Percentiles rank a stretch among this genome's conserved stretches.
Conservation (phyloP, 495 filamentous ascomycete species). For the Hypoxylon lienhwacheense region DNA sequence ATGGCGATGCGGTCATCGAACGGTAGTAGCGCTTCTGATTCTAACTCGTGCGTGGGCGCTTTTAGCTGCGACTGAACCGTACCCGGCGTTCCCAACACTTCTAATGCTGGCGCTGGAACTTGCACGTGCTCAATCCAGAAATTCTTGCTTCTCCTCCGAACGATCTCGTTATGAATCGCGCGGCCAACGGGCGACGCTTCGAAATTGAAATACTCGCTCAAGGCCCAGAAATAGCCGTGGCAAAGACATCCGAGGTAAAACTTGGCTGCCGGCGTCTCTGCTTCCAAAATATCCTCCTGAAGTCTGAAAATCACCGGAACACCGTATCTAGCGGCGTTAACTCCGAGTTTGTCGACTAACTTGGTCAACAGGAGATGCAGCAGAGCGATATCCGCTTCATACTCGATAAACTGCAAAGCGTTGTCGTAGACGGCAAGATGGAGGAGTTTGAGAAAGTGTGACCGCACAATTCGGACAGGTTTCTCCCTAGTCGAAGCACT, state of each 20-base stretch:
- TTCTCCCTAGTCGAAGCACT: slow-evolving; percentile 63
- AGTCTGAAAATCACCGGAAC: slow-evolving; percentile 86
- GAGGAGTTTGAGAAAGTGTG: slow-evolving; percentile 77
- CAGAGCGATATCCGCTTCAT: slow-evolving; percentile 70
- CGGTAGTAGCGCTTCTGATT: slow-evolving; percentile 62
- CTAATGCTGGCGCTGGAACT: slow-evolving; percentile 64
- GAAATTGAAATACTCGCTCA: slow-evolving; percentile 77
- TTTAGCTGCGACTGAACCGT: slow-evolving; percentile 48
- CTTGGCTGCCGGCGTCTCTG: slow-evolving; percentile 63
- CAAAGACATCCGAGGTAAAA: slow-evolving; percentile 79
- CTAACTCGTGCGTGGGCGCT: slow-evolving; percentile 53
- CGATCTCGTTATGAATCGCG: slow-evolving; percentile 73
- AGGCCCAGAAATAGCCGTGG: slow-evolving; percentile 80
- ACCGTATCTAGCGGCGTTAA: slow-evolving; percentile 77
- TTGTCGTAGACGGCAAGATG: slow-evolving; percentile 87
- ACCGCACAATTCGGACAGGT: slow-evolving; percentile 55
- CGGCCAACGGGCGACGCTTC: slow-evolving; percentile 65
- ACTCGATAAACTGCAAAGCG: slow-evolving; percentile 68
- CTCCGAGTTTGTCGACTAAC: slow-evolving; percentile 74
- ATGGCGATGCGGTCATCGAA: slow-evolving; percentile 68
- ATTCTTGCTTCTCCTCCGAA: slow-evolving; percentile 65
- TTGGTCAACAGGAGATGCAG: slow-evolving; percentile 73
- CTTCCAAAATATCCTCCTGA: slow-evolving; percentile 76
- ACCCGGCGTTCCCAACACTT: slow-evolving; percentile 51
- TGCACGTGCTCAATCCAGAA: slow-evolving; percentile 78